Evolutionary conservation across 208 protist genomes (phyloP), one percentile per base, ranked within the genome.

Genomic region (Trichomonas tenax): DNA sequence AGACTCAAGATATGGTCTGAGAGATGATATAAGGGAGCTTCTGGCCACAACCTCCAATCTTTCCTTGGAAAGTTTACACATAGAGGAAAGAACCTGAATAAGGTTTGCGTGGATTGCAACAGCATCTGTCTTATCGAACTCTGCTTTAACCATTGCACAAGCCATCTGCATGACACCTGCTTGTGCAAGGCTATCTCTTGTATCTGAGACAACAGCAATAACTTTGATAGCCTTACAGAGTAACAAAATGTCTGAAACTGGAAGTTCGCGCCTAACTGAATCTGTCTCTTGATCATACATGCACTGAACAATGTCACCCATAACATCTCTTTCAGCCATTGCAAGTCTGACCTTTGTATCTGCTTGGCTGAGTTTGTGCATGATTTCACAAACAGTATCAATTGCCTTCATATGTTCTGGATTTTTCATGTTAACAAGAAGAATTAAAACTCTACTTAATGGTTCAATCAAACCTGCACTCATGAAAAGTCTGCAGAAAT

Each of bases 311-410:
- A 93, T 93, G 44, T 93, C 51, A 14, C 34, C 44, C 86, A 93
- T 93, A 17, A 93, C 44, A 51, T 93, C 44, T 51, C 17, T 41
- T 15, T 34, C 23, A 38, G 40, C 45, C 44, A 93, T 51, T 2
- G 86, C 86, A 34, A 93, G 17, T 93, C 46, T 93, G 44, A 93
- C 86, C 51, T 93, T 93, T 48, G 86, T 51, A 51, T 93, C 86
- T 2, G 86, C 86, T 15, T 93, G 86, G 26, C n/a, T 38, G 31
- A 93, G 46, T 38, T 34, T 51, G n/a, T 51, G 17, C 11, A 58
- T n/a, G 17, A 93, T 34, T 34, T 93, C 86, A 15, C 86, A 93
- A 8, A 93, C 17, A 38, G 17, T 48, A 17, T 34, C 23, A 17
- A 93, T 51, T 17, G n/a, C 40, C 31, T 93, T 6, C 41, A 21